A percentile compares a stretch with the other conserved stretches of the same genome.
These are phyloP conservation scores for Tuctoria greenei DNA, from an alignment of 176 grass and related monocot genomes.

Conservation along the genomic window DNA sequence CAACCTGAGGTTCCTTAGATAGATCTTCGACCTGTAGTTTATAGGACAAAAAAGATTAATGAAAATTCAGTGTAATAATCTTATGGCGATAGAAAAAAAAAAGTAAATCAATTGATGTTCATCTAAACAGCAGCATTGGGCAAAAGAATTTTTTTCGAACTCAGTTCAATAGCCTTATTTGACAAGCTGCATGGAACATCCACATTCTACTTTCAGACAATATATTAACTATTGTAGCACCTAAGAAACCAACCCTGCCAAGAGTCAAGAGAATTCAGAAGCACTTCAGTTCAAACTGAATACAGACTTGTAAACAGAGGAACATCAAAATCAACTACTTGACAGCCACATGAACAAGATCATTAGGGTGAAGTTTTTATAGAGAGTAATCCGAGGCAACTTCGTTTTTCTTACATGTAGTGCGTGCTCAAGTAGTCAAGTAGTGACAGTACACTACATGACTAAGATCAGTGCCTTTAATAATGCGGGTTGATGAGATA, in stretches of 20 bases:
- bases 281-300: neutral
- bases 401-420: neutral
- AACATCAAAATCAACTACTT: neutral
- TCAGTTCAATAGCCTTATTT: neutral
- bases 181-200: neutral
- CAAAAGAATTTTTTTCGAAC: neutral
- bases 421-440: neutral
- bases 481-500: neutral
- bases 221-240: neutral
- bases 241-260: neutral
- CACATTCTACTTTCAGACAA: neutral
- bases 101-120: neutral
- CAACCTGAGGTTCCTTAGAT: constrained; percentile 90
- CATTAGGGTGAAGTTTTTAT: neutral
- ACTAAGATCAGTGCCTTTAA: neutral
- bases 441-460: constrained; percentile 11
- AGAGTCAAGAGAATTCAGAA: neutral
- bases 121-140: neutral
- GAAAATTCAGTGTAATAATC: neutral
- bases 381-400: neutral
- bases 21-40: constrained; percentile 87
- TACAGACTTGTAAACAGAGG: neutral
- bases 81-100: neutral
- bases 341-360: neutral
- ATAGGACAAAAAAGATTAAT: constrained; percentile 11